Conservation (phyloP, 805 yeast genomes). For the Suhomyces sp. region DNA sequence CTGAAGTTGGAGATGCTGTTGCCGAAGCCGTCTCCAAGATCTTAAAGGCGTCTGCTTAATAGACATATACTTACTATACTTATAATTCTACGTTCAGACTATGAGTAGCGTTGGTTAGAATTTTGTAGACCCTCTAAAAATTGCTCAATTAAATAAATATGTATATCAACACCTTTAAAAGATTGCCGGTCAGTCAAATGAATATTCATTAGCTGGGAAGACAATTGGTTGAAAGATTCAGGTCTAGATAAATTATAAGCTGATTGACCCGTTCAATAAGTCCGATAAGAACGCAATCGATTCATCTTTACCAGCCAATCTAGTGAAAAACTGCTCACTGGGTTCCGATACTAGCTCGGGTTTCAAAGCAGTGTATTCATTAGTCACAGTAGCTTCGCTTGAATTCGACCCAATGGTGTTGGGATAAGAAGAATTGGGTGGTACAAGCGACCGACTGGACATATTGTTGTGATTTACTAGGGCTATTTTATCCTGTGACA, state of each 20-base stretch:
- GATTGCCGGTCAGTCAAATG: neutral
- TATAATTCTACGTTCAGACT: too few relatives aligned
- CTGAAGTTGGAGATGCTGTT: conserved; percentile 93
- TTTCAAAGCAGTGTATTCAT: neutral
- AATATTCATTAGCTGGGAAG: neutral
- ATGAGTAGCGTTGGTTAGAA: too few relatives aligned
- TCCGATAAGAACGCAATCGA: conserved; percentile 34
- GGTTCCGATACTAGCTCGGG: neutral
- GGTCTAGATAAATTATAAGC: conserved; percentile 1
- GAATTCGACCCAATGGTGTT: conserved; percentile 3
- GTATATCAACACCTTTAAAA: too few relatives aligned
- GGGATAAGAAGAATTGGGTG: neutral
- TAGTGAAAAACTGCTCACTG: neutral
- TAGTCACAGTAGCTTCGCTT: conserved; percentile 9
- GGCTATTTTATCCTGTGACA: neutral
- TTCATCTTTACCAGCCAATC: conserved; percentile 19
- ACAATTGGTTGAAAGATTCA: neutral
- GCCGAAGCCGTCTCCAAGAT: conserved; percentile 66
- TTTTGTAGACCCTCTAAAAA: neutral
- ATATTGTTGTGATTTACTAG: neutral
- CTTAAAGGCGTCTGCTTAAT: conserved; percentile 26
- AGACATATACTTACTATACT: neutral
- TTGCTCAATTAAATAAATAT: too few relatives aligned
- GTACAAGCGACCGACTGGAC: neutral
- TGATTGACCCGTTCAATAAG: conserved; percentile 25